Conservation (phyloP, 306 rosid genomes). For the Quercus rubra region DNA sequence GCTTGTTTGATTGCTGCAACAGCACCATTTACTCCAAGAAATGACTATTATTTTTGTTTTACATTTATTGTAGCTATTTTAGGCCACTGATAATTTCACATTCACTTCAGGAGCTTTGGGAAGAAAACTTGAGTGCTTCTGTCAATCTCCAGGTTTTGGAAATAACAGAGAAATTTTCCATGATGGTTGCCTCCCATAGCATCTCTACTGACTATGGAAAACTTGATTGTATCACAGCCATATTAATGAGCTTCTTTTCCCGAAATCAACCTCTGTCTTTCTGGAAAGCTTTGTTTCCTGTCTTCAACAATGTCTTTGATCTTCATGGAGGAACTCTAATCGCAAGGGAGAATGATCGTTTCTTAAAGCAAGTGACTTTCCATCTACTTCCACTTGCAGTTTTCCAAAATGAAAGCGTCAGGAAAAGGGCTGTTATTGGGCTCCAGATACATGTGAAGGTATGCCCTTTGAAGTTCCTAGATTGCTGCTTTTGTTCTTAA, state of each 20-base stretch:
- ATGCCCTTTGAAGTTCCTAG: conserved; percentile 27
- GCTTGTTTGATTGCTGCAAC: not conserved
- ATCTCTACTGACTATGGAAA: conserved; percentile 90
- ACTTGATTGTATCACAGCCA: conserved; percentile 87
- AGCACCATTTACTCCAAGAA: not conserved
- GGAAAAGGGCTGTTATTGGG: conserved; percentile 91
- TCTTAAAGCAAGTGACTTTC: conserved; percentile 93
- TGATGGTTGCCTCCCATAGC: conserved; percentile 73
- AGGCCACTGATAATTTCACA: conserved; percentile 16
- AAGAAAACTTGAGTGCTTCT: conserved; percentile 94
- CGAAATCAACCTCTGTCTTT: conserved; percentile 83
- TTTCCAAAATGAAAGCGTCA: conserved; percentile 81
- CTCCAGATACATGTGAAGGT: conserved; percentile 96
- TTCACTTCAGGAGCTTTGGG: conserved; percentile 89
- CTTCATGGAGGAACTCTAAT: conserved; percentile 88
- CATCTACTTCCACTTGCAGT: conserved; percentile 95
- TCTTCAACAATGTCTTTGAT: conserved; percentile 70
- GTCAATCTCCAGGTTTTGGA: conserved; percentile 95
- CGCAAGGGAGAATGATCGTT: conserved; percentile 98
- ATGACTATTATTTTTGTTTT: not conserved
- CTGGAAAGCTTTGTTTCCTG: conserved; percentile 84
- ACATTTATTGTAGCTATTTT: not conserved
- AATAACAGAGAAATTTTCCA: conserved; percentile 75
- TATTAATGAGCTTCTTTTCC: conserved; percentile 83
- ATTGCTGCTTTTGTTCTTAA: conserved; percentile 6